Base-by-base conservation (phyloP, 1,284 basidiomycete genomes). In the Filobasidium uniguttulatum region DNA sequence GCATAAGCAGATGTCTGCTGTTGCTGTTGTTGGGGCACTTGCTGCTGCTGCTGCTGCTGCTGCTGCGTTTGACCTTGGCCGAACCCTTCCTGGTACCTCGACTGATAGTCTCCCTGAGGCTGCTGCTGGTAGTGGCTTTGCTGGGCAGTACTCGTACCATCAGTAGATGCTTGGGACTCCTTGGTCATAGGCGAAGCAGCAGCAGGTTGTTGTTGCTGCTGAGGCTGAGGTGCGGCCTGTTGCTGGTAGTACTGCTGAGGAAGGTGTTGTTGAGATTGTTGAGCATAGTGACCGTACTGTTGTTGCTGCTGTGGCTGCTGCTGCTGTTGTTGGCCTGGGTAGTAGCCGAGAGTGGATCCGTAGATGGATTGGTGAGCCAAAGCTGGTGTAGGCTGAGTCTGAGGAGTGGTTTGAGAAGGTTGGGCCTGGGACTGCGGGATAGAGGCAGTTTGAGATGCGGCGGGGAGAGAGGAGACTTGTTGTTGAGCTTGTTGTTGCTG, bases 191-290 rank as follows among this genome's bases (percentile, higher is more conserved):
- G 26, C 8, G 51, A 44, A n/a, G 46, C 50, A 15, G 44, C 15
- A 33, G 50, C 46, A 29, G 46, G 33, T 38, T 56, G 50, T 25
- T 56, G 58, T 40, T 55, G 56, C 23, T 57, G 56, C 48, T 54
- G 59, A 25, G 19, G 36, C 44, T 53, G 41, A 40, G 56, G 48
- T 46, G 58, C 60, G 41, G n/a, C n/a, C n/a, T 58, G 54, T 49
- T 62, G 62, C 43, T 63, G 60, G 57, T 64, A 63, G 55, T 56
- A 62, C 41, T 62, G 57, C 43, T 54, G 56, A 25, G 48, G 48
- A 26, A 52, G 40, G 33, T 37, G 50, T 36, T 57, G 56, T 34
- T 56, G 51, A 40, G 48, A 44, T 36, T 50, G 50, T 20, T 52
- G 50, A 25, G 45, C 45, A 15, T 52, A 49, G 29, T 43, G 40